Evolutionary conservation across 2,329 filamentous ascomycete genomes (phyloP), one percentile per base, ranked within the genome.

Genomic region (Ophiocordyceps australis): DNA sequence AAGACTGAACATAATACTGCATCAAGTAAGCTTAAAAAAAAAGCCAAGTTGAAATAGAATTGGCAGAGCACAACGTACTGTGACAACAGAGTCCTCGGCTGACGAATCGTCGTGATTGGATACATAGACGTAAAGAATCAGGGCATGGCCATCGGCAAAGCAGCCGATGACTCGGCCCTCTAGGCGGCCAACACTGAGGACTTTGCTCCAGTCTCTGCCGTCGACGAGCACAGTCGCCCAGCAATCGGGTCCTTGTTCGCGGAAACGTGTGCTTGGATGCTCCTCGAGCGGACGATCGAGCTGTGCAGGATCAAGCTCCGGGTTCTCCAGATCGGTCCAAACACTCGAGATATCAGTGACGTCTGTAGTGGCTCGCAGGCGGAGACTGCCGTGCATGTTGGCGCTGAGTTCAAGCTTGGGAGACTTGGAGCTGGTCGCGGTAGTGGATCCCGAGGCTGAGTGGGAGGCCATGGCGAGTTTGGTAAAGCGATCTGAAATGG

Each of bases 151-250:
- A 41, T 89, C 63, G 20, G 73, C 73, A 47, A 91, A 83, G 45
- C 85, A 94, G 29, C 85, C 89, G 56, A 95, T 89, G 26, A 95
- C 86, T 37, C 82, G 65, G 1, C 83, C 86, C 38, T 89, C 86
- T 17, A 95, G 55, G 26, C 85, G 63, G 2, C 86, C 86, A 9
- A 95, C 85, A 47, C 82, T 91, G 36, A 98, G 59, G n/a, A 95
- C 86, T 37, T 70, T 72, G 17, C 82, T 82, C 86, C 89, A 95
- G 46, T 98, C 89, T 46, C 73, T 77, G 18, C 83, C 89, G 51
- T 95, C 89, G 14, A 95, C 83, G 27, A 80, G 65, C 19, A 95
- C 86, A 14, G 70, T 82, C 2, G 83, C 81, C 82, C 86, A 95
- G 23, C 71, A 73, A 32, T 82, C 73, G 10, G 83, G 79, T 10